These are phyloP conservation scores for Orbilia javanica DNA, from an alignment of 2,329 filamentous ascomycete genomes.

Conservation along the genomic window DNA sequence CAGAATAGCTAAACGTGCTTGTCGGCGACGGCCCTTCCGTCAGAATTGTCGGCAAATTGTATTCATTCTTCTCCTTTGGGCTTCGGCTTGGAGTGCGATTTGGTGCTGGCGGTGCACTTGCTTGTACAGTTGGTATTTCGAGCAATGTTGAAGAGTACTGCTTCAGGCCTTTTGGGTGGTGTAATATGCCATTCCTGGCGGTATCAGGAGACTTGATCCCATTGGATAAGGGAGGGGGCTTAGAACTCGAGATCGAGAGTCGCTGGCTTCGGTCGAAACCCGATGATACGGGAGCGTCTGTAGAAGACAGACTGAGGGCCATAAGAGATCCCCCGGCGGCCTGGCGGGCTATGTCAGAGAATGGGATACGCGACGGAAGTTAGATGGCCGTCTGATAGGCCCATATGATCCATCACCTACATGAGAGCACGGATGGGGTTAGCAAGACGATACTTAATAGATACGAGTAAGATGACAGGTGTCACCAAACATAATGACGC, in stretches of 20 bases:
- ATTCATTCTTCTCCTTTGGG: conserved; percentile 49
- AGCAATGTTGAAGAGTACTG: conserved; percentile 36
- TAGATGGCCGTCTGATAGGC: conserved; percentile 41
- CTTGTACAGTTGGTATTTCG: conserved; percentile 44
- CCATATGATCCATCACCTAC: conserved; percentile 56
- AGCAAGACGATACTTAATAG: conserved; percentile 3
- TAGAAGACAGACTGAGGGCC: conserved; percentile 50
- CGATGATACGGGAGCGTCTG: conserved; percentile 49
- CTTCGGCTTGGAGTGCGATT: conserved; percentile 38
- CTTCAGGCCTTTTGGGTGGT: conserved; percentile 47
- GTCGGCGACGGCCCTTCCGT: conserved; percentile 53
- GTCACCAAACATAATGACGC: neutral
- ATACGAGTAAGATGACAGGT: conserved; percentile 1
- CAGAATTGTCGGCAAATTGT: conserved; percentile 44
- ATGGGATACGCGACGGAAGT: conserved; percentile 39
- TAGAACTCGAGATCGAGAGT: conserved; percentile 48
- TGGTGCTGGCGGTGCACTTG: neutral
- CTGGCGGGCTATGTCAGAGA: conserved; percentile 33
- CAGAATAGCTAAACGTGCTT: conserved; percentile 42
- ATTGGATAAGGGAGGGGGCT: conserved; percentile 47
- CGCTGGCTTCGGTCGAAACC: conserved; percentile 52
- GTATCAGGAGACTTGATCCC: conserved; percentile 42
- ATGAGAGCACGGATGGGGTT: conserved; percentile 7
- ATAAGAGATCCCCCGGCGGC: conserved; percentile 41
- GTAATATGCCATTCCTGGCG: conserved; percentile 31